Evolutionary conservation across 2,329 filamentous ascomycete genomes (phyloP), one percentile per base, ranked within the genome.

Genomic region (Hypoxylon rubiginosum): DNA sequence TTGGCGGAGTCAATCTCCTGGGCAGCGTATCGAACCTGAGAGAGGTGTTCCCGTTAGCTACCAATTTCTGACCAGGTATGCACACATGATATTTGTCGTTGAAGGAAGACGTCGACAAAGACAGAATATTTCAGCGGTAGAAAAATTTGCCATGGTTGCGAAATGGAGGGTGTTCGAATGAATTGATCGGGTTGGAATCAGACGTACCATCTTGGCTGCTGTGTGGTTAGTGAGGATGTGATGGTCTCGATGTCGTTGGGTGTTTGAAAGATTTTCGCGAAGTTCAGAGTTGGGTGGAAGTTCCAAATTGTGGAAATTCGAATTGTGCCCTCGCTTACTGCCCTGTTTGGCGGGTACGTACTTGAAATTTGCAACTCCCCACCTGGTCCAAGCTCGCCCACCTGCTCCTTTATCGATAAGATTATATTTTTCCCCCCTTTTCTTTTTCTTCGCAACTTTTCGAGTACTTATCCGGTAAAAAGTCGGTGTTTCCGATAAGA

Each of bases 1-100:
- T 97, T 97, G 78, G 91, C 88, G 84, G 90, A 86, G 79, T 91
- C 87, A 82, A 97, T 95, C 83, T 94, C 89, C 81, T 91, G 92
- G 82, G 92, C 92, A 85, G 93, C 93, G 94, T 97, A 97, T 85
- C 94, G 93, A 88, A 97, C 93, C 94, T 97, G 80, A 71, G 43
- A 68, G 49, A 53, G 43, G 64, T 30, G 8, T 50, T 45, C 46
- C 59, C 39, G 64, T 76, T 70, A 76, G 72, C 58, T 55, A 45
- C 41, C 26, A 43, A 30, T 36, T 58, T 56, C 17, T 39, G 49
- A 7, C 19, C 26, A 55, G 7, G 17, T 41, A 13, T 21, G 41
- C 11, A 39, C n/a, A n/a, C n/a, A 39, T n/a, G n/a, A n/a, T n/a
- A n/a, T n/a, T 32, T 39, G n/a, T 11, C 17, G 30, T 32, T 1